Conservation (phyloP, 768 basidiomycete genomes). For the Trametes cingulata region DNA sequence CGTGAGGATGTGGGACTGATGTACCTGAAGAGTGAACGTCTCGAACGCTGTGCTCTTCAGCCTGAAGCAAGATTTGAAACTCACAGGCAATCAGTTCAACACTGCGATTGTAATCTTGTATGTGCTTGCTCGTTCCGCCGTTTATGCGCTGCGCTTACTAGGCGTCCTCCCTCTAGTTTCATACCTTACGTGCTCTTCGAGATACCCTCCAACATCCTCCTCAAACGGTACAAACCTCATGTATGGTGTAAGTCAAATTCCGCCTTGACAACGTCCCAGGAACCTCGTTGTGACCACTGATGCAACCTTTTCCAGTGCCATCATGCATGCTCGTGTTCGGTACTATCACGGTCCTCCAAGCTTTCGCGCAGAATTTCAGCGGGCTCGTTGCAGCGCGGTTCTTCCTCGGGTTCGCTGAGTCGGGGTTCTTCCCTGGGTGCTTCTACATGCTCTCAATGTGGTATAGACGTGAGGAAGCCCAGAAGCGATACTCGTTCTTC, state of each 20-base stretch:
- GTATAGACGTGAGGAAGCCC: slow-evolving; percentile 40
- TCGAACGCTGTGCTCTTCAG: slow-evolving; percentile 34
- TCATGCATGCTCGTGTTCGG: slow-evolving; percentile 40
- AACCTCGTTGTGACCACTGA: no score
- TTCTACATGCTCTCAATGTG: slow-evolving; percentile 39
- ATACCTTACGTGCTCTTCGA: slow-evolving; percentile 37
- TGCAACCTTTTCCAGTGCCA: slow-evolving; percentile 32
- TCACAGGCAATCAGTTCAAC: slow-evolving; percentile 31
- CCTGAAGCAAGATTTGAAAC: slow-evolving; percentile 31
- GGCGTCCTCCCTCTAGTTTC: slow-evolving; percentile 27
- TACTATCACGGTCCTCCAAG: slow-evolving; percentile 36
- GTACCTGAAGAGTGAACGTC: slow-evolving; percentile 30
- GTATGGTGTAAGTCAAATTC: slow-evolving; percentile 31
- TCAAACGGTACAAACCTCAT: slow-evolving; percentile 38
- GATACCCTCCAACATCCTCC: slow-evolving; percentile 37
- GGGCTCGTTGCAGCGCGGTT: slow-evolving; percentile 39
- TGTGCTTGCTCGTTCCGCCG: no score
- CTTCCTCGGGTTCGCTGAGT: slow-evolving; percentile 2
- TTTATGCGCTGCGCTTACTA: no score
- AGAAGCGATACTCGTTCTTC: slow-evolving; percentile 39
- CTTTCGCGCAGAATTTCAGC: slow-evolving; percentile 34
- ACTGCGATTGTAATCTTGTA: slow-evolving; percentile 35
- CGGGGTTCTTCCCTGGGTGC: slow-evolving; percentile 34
- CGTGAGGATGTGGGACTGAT: not conserved
- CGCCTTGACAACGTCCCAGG: no score